These are phyloP conservation scores for Myxozyma neglecta DNA, from an alignment of 805 yeast genomes.

Conservation along the genomic window DNA sequence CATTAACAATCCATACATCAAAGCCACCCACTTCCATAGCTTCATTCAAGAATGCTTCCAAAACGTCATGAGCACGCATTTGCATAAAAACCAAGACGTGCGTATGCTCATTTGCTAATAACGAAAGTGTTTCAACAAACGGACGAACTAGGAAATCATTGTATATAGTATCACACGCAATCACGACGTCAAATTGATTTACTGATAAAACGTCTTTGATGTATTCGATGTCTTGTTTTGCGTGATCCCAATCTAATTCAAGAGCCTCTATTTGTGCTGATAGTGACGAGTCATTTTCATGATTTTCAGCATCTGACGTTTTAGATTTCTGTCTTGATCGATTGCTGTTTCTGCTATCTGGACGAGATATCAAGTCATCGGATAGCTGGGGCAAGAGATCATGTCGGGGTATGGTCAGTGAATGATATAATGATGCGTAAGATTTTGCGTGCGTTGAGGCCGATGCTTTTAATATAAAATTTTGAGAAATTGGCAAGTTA, in stretches of 20 bases:
- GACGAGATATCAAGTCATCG: not conserved
- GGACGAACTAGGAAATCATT: constrained; percentile 58
- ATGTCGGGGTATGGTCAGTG: not conserved
- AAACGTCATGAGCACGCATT: constrained; percentile 52
- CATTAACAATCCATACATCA: constrained; percentile 42
- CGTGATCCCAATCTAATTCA: constrained; percentile 64
- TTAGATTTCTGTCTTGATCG: not conserved
- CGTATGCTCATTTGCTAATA: constrained; percentile 42
- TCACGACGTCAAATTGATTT: constrained; percentile 44
- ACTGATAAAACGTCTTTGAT: constrained; percentile 26
- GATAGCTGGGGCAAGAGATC: not conserved
- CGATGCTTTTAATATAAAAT: constrained; percentile 31
- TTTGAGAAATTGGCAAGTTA: constrained; percentile 41
- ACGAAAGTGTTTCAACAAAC: constrained; percentile 48
- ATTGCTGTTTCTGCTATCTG: not conserved
- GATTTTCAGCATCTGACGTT: not conserved
- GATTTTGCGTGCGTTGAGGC: not conserved
- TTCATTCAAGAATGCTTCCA: constrained; percentile 48
- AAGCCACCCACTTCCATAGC: constrained; percentile 40
- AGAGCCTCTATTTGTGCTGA: constrained; percentile 43
- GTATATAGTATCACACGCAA: constrained; percentile 68
- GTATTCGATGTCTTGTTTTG: constrained; percentile 41
- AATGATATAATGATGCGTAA: not conserved
- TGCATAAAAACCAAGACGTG: constrained; percentile 53
- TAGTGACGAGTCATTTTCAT: not conserved